Percentiles rank a stretch among this genome's conserved stretches.
Evolutionary conservation across 176 grass and related monocot species (phyloP).

Genomic region (Hordeum marinum): DNA sequence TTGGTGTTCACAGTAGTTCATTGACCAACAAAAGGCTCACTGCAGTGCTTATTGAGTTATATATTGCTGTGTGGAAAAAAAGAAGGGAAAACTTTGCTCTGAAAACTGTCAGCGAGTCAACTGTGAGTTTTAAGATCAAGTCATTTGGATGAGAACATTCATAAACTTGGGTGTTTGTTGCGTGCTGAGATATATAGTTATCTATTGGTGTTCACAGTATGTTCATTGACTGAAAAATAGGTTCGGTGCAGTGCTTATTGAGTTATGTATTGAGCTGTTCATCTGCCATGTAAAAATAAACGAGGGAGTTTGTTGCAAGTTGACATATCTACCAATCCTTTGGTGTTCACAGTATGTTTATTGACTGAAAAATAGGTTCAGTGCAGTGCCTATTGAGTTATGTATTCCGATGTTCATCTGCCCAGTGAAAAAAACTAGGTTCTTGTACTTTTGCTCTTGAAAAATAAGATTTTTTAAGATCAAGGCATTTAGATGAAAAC

Average conservation of each 20-base stretch:
- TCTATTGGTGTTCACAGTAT: background rate
- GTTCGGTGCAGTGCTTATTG: background rate
- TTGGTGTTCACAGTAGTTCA: background rate
- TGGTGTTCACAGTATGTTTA: background rate
- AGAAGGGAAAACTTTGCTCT: slow-evolving; percentile 51
- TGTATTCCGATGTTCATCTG: background rate
- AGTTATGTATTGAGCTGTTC: background rate
- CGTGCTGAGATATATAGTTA: no score
- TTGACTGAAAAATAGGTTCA: background rate
- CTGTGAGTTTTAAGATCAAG: background rate
- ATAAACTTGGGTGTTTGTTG: background rate
- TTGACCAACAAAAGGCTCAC: background rate
- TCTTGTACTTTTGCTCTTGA: slow-evolving; percentile 64
- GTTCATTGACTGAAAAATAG: background rate
- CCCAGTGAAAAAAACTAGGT: background rate
- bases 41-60: background rate
- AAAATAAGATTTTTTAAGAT: slow-evolving; percentile 12
- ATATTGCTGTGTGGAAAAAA: background rate
- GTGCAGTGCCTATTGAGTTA: background rate
- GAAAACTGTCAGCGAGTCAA: slow-evolving; percentile 63
- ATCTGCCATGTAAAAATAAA: background rate
- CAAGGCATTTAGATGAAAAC: background rate
- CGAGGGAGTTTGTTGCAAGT: background rate
- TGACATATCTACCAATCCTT: background rate
- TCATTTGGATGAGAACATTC: background rate